phyloP scores from a whole-genome alignment of 2,329 filamentous ascomycete species.

The Paraphoma sp. region DNA sequence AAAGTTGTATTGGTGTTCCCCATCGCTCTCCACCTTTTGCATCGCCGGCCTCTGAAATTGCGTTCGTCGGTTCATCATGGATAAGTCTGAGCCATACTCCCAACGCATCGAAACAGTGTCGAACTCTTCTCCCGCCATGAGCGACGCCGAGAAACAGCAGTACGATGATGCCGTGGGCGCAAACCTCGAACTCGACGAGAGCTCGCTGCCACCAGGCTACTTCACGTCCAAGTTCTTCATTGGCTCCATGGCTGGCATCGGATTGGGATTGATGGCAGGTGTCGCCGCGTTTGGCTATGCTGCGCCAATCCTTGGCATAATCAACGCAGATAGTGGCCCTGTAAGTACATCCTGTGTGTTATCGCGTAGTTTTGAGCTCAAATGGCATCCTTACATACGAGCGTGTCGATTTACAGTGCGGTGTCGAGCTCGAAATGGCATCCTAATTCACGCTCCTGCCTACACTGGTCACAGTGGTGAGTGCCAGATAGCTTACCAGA shows the following conservation, averaged over 20 bases:
- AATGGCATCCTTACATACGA: too few species aligned
- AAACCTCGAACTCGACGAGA: slow-evolving; percentile 12
- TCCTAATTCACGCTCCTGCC: too few species aligned
- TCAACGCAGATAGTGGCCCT: slow-evolving; percentile 22
- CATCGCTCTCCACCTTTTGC: too few species aligned
- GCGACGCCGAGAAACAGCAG: slow-evolving; percentile 4
- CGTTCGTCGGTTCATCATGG: neutral
- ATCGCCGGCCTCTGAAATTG: too few species aligned
- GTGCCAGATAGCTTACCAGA: too few species aligned
- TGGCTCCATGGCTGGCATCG: slow-evolving; percentile 13
- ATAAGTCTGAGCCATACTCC: neutral
- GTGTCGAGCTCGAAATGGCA: too few species aligned
- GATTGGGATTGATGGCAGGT: slow-evolving; percentile 13
- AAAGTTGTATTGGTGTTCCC: neutral
- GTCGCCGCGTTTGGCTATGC: slow-evolving; percentile 17
- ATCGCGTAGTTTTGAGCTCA: too few species aligned
- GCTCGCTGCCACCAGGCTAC: slow-evolving; percentile 15
- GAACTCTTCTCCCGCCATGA: neutral
- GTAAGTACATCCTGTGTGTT: neutral
- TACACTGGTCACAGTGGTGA: too few species aligned
- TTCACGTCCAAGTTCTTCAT: slow-evolving; percentile 16
- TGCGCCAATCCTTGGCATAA: slow-evolving; percentile 17
- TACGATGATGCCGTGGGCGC: slow-evolving; percentile 2
- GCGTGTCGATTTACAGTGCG: too few species aligned
- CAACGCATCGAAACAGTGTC: neutral